Evolutionary conservation across 2,329 filamentous ascomycete species (phyloP).

Genomic region (Achaetomium macrosporum): DNA sequence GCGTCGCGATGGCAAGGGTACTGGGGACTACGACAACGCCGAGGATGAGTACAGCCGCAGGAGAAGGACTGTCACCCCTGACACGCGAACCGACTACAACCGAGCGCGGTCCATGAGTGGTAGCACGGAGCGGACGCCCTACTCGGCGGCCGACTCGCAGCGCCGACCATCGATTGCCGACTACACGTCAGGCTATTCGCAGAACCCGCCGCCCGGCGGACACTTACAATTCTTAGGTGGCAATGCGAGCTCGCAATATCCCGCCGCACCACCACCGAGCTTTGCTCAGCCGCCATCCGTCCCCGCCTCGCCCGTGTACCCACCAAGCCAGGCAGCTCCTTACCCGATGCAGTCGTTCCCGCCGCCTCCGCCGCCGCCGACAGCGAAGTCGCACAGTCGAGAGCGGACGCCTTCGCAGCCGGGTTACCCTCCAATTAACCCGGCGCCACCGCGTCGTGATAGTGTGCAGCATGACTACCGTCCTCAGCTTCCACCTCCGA

Average conservation of each 20-base stretch:
- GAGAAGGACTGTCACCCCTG: conserved; percentile 31
- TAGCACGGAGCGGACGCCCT: conserved; percentile 29
- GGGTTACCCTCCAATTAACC: conserved; percentile 23
- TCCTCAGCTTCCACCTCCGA: conserved; percentile 19
- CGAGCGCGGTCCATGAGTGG: conserved; percentile 31
- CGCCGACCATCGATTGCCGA: conserved; percentile 31
- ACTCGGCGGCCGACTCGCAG: conserved; percentile 25
- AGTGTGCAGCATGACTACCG: conserved; percentile 18
- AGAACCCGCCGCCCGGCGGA: conserved; percentile 20
- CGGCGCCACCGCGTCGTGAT: conserved; percentile 25
- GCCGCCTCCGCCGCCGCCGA: conserved; percentile 24
- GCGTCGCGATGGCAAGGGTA: conserved; percentile 46
- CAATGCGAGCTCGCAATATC: conserved; percentile 23
- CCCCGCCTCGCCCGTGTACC: conserved; percentile 31
- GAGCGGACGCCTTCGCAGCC: conserved; percentile 30
- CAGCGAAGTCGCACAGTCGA: conserved; percentile 22
- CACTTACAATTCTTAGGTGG: conserved; percentile 27
- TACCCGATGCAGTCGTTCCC: conserved; percentile 20
- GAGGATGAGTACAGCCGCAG: conserved; percentile 30
- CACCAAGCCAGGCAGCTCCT: conserved; percentile 14
- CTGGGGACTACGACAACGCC: conserved; percentile 25
- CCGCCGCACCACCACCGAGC: conserved; percentile 21
- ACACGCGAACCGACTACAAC: conserved; percentile 25
- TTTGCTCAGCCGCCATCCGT: conserved; percentile 27
- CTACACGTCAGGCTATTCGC: conserved; percentile 28